A percentile compares a stretch with the other conserved stretches of the same genome.
Evolutionary conservation across 2,329 filamentous ascomycete genomes (phyloP).

Genomic region (Fusarium cyanostomum): DNA sequence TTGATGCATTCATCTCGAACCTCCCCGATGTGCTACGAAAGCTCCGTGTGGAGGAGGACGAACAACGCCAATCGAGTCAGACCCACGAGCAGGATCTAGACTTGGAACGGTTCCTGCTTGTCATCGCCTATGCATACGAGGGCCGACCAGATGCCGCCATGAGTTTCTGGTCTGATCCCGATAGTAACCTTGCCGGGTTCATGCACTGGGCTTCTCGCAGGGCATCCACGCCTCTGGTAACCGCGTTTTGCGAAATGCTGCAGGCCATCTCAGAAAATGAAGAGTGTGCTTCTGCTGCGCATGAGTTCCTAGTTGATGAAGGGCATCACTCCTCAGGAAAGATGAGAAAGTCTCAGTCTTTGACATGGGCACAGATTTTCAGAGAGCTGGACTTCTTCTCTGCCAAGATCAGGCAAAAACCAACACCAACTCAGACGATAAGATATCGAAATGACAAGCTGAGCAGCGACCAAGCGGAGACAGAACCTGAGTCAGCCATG

Average conservation of each 20-base stretch:
- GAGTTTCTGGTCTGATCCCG: conserved; percentile 90
- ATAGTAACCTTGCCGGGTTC: conserved; percentile 93
- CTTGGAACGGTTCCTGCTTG: conserved; percentile 88
- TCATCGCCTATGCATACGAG: conserved; percentile 93
- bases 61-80: conserved; percentile 77
- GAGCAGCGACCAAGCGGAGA: conserved; percentile 74
- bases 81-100: conserved; percentile 74
- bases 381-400: conserved; percentile 88
- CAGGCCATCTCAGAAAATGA: conserved; percentile 86
- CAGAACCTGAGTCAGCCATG: conserved; percentile 90
- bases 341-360: conserved; percentile 81
- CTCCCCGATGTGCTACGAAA: conserved; percentile 91
- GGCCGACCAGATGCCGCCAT: conserved; percentile 83
- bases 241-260: conserved; percentile 96
- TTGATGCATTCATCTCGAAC: conserved; percentile 93
- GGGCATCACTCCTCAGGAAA: conserved; percentile 77
- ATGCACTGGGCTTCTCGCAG: conserved; percentile 96
- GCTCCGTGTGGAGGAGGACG: conserved; percentile 88
- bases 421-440: conserved; percentile 54
- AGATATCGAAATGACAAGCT: conserved; percentile 68
- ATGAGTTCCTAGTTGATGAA: conserved; percentile 91
- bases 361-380: conserved; percentile 95
- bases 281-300: conserved; percentile 83
- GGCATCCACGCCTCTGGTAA: conserved; percentile 94
- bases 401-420: conserved; percentile 78